These are phyloP conservation scores for Petrea volubilis DNA, from an alignment of 257 asterid species.

Conservation along the genomic window DNA sequence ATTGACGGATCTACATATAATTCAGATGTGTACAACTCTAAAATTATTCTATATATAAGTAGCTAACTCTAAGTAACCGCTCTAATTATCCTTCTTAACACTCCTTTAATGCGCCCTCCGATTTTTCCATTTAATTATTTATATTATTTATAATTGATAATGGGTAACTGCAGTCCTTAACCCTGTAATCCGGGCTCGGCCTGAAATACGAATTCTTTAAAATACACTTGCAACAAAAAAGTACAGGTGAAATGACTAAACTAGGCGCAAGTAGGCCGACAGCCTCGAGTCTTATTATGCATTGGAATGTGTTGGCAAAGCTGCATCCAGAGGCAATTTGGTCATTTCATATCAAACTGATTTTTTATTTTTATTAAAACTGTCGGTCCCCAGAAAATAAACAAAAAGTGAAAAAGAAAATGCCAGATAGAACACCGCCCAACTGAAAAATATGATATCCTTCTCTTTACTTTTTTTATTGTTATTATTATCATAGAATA, in stretches of 20 bases:
- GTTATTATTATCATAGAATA: slow-evolving; percentile 26
- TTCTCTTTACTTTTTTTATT: slow-evolving; percentile 33
- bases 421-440: background rate
- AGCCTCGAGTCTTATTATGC: slow-evolving; percentile 6
- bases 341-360: slow-evolving; percentile 22
- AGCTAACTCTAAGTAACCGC: no score
- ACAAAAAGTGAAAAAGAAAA: background rate
- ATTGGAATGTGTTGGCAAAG: background rate
- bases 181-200: no score
- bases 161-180: no score
- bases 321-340: slow-evolving; percentile 21
- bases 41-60: no score
- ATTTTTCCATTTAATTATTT: no score
- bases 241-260: slow-evolving; percentile 19
- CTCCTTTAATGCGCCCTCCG: no score
- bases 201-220: no score
- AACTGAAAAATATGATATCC: slow-evolving; percentile 16
- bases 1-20: no score
- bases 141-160: no score
- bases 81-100: no score
- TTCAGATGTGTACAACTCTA: no score
- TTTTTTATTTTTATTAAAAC: background rate
- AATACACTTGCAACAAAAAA: background rate
- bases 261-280: slow-evolving; percentile 33
- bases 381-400: background rate